A percentile compares a stretch with the other conserved stretches of the same genome.
These are phyloP conservation scores for Aspergillus sclerotiicarbonarius DNA, from an alignment of 495 filamentous ascomycete genomes.

Conservation along the genomic window DNA sequence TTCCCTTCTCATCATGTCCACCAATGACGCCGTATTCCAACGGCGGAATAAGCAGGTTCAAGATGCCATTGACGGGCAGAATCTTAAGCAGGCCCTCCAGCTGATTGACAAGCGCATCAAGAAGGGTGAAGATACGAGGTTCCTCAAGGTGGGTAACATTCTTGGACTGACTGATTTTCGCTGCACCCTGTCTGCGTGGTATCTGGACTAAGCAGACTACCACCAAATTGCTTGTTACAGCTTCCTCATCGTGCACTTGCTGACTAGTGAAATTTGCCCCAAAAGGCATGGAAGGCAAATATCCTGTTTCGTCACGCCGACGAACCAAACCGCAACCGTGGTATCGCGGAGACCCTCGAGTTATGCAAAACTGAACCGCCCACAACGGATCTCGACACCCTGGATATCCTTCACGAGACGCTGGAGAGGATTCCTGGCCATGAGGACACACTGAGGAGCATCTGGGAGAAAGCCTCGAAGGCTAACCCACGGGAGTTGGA, in stretches of 20 bases:
- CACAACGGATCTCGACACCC: constrained; percentile 48
- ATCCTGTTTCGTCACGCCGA: constrained; percentile 47
- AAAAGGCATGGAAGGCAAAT: constrained; percentile 54
- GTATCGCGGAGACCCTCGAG: constrained; percentile 45
- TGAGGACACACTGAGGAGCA: constrained; percentile 29
- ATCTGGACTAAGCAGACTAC: background rate
- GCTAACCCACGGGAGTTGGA: constrained; percentile 48
- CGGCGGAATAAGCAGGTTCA: constrained; percentile 58
- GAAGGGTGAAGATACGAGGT: constrained; percentile 54
- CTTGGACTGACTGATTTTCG: background rate
- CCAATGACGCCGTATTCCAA: constrained; percentile 45
- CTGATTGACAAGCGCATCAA: constrained; percentile 60
- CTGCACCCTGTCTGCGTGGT: background rate
- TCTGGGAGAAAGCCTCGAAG: constrained; percentile 59
- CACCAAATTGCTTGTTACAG: background rate
- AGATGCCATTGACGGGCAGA: constrained; percentile 56
- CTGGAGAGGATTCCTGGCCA: constrained; percentile 34
- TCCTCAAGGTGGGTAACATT: constrained; percentile 32
- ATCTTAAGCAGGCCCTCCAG: constrained; percentile 58
- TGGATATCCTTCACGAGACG: constrained; percentile 46
- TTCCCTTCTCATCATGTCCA: constrained; percentile 28
- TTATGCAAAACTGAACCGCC: constrained; percentile 48
- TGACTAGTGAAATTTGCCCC: constrained; percentile 15
- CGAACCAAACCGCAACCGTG: constrained; percentile 40
- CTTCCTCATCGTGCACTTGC: background rate